Percentiles rank a stretch among this genome's conserved stretches.
phyloP scores from a whole-genome alignment of 2,329 filamentous ascomycete species.

The Arthroderma uncinatum region DNA sequence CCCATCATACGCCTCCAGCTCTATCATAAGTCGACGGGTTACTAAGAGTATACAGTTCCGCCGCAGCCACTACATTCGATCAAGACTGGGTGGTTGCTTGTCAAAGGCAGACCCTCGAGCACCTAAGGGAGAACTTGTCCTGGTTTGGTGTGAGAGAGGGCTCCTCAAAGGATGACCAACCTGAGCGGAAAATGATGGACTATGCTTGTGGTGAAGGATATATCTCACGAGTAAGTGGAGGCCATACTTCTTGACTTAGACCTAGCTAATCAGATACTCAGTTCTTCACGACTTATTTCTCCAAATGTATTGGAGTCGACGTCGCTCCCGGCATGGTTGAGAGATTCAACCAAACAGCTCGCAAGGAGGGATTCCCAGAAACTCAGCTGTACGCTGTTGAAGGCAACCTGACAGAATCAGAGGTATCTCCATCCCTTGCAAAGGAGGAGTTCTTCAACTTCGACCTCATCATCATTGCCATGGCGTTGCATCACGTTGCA shows the following conservation, averaged over 20 bases:
- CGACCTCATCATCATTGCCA: slow-evolving; percentile 12
- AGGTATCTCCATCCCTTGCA: not conserved
- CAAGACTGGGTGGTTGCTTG: slow-evolving; percentile 12
- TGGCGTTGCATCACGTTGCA: slow-evolving; percentile 15
- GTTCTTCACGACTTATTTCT: slow-evolving; percentile 12
- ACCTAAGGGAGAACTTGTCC: slow-evolving; percentile 12
- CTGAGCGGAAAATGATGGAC: slow-evolving; percentile 14
- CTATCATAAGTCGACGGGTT: no score
- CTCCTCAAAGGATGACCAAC: not conserved
- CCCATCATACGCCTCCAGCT: not conserved
- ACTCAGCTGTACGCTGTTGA: slow-evolving; percentile 12
- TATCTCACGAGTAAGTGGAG: slow-evolving; percentile 11
- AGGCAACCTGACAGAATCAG: slow-evolving; percentile 9
- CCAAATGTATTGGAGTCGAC: slow-evolving; percentile 15
- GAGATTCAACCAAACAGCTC: slow-evolving; percentile 12
- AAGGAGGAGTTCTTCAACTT: slow-evolving; percentile 14
- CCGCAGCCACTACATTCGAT: slow-evolving; percentile 10
- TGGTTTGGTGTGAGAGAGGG: slow-evolving; percentile 13
- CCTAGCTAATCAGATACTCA: not conserved
- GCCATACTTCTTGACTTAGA: not conserved
- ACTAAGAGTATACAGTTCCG: slow-evolving; percentile 2
- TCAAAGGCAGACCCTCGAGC: slow-evolving; percentile 5
- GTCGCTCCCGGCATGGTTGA: slow-evolving; percentile 14
- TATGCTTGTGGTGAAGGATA: slow-evolving; percentile 16
- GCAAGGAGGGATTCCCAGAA: slow-evolving; percentile 4